Percentiles rank a stretch among this genome's conserved stretches.
These are phyloP conservation scores for Plasmodiophora brassicae DNA, from an alignment of 208 protist genomes.

Conservation along the genomic window DNA sequence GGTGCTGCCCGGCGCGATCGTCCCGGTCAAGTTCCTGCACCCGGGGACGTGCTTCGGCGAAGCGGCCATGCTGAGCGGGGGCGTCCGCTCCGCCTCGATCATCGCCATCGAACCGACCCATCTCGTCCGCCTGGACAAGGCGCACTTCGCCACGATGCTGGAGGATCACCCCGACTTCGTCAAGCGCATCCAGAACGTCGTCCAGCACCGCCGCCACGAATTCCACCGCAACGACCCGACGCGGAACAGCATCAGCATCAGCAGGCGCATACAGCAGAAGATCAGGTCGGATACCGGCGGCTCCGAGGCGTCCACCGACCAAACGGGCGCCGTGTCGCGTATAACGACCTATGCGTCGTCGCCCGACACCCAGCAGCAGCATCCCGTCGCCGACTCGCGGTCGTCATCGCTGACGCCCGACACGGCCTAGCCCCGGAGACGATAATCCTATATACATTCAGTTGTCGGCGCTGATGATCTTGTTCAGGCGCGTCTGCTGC, in stretches of 20 bases:
- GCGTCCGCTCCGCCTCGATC: neutral
- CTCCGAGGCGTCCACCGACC: too few relatives aligned
- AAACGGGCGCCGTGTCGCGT: too few relatives aligned
- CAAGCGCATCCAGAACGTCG: neutral
- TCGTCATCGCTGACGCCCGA: too few relatives aligned
- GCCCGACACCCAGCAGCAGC: too few relatives aligned
- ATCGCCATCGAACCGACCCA: neutral
- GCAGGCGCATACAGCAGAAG: too few relatives aligned
- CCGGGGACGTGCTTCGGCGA: constrained; percentile 14
- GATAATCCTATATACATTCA: too few relatives aligned
- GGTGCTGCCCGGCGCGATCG: neutral
- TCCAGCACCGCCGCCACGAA: neutral
- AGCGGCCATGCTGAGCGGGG: neutral
- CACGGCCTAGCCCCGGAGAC: too few relatives aligned
- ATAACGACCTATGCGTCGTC: too few relatives aligned
- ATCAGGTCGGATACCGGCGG: too few relatives aligned
- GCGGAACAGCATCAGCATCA: too few relatives aligned
- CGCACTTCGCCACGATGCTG: neutral
- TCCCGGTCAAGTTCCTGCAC: neutral
- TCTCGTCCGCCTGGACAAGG: neutral
- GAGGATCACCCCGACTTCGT: neutral
- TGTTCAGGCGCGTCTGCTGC: neutral
- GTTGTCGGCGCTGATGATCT: neutral
- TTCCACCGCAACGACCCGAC: too few relatives aligned
- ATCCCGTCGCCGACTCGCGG: too few relatives aligned